A percentile compares a stretch with the other conserved stretches of the same genome.
phyloP scores from a whole-genome alignment of 1,284 basidiomycete species.

The Rhodotorula mucilaginosa region DNA sequence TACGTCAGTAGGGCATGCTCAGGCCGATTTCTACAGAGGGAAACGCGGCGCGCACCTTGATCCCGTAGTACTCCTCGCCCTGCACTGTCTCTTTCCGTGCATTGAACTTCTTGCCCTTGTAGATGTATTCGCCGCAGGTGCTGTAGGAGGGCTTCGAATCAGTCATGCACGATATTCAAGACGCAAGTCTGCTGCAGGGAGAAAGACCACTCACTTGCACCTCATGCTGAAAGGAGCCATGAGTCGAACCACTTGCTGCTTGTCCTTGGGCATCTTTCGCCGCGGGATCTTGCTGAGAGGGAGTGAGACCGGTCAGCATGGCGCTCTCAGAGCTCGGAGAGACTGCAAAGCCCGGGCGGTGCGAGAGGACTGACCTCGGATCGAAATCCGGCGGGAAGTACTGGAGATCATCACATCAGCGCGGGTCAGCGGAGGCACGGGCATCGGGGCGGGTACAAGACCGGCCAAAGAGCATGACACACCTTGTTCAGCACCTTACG shows the following conservation, averaged over 20 bases:
- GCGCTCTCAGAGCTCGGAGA: background rate
- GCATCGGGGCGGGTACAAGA: background rate
- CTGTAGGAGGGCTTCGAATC: conserved; percentile 50
- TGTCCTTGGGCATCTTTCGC: conserved; percentile 81
- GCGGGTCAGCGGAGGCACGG: background rate
- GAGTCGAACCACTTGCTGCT: conserved; percentile 71
- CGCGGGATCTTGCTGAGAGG: conserved; percentile 64
- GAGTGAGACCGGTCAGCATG: no score
- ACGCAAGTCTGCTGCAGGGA: no score
- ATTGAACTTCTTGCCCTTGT: conserved; percentile 97
- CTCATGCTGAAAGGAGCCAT: conserved; percentile 99
- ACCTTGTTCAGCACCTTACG: conserved; percentile 51
- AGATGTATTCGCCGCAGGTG: conserved; percentile 90
- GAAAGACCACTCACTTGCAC: conserved; percentile 47
- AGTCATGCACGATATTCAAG: background rate
- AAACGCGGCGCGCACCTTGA: conserved; percentile 69
- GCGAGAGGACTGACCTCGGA: conserved; percentile 56
- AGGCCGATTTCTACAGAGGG: background rate
- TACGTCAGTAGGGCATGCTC: background rate
- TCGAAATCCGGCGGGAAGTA: conserved; percentile 78
- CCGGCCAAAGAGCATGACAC: background rate
- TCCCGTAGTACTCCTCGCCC: conserved; percentile 95
- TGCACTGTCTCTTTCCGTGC: conserved; percentile 97
- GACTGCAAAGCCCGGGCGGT: conserved; percentile 41
- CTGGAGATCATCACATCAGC: conserved; percentile 3